Conservation (phyloP, 192 early-diverging fungal genomes). For the Backusella tarrabulga region DNA sequence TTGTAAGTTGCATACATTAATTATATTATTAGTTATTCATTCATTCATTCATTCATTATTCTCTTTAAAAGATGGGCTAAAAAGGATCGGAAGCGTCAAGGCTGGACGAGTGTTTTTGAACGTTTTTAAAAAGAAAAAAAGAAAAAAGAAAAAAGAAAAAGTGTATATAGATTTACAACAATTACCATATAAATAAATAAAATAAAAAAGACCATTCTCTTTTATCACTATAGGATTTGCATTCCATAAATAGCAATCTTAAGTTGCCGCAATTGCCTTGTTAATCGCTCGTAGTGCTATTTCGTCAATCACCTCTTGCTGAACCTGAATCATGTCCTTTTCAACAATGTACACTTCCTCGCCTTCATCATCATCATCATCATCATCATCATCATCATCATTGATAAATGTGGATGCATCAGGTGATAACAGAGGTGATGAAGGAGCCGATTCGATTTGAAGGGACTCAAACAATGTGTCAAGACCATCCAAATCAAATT, state of each 20-base stretch:
- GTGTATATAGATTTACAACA: not conserved
- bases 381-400: not conserved
- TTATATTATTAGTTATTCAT: not conserved
- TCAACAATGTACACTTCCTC: not conserved
- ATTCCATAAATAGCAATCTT: no score
- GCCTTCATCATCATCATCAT: not conserved
- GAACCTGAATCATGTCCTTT: not conserved
- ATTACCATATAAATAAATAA: not conserved
- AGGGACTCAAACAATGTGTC: not conserved
- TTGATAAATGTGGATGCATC: not conserved
- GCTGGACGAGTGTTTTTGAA: slow-evolving; percentile 30
- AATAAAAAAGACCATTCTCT: not conserved
- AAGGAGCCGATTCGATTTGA: not conserved
- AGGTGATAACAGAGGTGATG: not conserved
- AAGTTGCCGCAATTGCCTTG: no score
- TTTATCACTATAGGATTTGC: not conserved
- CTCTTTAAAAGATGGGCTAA: slow-evolving; percentile 35
- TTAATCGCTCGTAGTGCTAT: not conserved
- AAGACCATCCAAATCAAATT: not conserved
- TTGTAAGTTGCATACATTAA: slow-evolving; percentile 56
- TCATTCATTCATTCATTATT: not conserved
- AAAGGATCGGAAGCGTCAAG: slow-evolving; percentile 32
- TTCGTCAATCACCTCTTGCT: not conserved
- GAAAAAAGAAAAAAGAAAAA: not conserved
- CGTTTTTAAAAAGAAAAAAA: not conserved